phyloP scores from a whole-genome alignment of 2,329 filamentous ascomycete species.

The Berkeleyomyces basicola region DNA sequence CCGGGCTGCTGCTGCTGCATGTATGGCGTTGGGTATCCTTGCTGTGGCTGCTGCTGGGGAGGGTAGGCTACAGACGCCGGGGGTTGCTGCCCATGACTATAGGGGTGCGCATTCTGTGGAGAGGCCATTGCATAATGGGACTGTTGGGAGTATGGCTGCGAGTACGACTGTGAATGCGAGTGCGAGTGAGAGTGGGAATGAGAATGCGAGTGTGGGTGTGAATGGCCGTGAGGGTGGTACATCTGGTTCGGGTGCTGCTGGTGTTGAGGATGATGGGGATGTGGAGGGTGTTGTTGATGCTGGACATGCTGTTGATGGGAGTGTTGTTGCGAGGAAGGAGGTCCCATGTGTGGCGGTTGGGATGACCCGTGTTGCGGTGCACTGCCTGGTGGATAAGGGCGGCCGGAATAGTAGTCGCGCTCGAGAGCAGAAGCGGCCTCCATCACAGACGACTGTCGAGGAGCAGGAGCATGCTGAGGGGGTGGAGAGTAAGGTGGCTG shows the following conservation, averaged over 20 bases:
- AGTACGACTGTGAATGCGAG: not conserved
- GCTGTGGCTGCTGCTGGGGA: conserved; percentile 16
- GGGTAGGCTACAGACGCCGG: not conserved
- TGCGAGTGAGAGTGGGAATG: conserved; percentile 17
- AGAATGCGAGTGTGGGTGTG: conserved; percentile 13
- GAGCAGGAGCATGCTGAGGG: conserved; percentile 27
- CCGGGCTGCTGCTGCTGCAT: conserved; percentile 16
- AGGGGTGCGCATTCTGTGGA: conserved; percentile 24
- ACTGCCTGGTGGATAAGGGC: conserved; percentile 23
- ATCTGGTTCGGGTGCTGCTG: conserved; percentile 36
- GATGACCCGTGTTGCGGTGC: conserved; percentile 13
- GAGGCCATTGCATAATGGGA: conserved; percentile 18
- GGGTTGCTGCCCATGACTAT: conserved; percentile 14
- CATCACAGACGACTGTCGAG: conserved; percentile 28
- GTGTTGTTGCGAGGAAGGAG: conserved; percentile 32
- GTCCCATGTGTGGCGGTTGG: conserved; percentile 17
- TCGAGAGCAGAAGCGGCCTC: conserved; percentile 22
- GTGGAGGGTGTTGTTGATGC: conserved; percentile 26
- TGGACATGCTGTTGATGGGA: conserved; percentile 22
- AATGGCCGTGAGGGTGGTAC: conserved; percentile 20
- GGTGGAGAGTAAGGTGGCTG: conserved; percentile 32
- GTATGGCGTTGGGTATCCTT: conserved; percentile 13
- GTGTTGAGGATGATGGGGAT: conserved; percentile 31
- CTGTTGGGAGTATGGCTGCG: conserved; percentile 18
- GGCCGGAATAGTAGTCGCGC: conserved; percentile 33